Percentiles rank a stretch among this genome's conserved stretches.
Conservation (phyloP, 371 early-diverging fungal genomes). For the Dichotomocladium elegans region DNA sequence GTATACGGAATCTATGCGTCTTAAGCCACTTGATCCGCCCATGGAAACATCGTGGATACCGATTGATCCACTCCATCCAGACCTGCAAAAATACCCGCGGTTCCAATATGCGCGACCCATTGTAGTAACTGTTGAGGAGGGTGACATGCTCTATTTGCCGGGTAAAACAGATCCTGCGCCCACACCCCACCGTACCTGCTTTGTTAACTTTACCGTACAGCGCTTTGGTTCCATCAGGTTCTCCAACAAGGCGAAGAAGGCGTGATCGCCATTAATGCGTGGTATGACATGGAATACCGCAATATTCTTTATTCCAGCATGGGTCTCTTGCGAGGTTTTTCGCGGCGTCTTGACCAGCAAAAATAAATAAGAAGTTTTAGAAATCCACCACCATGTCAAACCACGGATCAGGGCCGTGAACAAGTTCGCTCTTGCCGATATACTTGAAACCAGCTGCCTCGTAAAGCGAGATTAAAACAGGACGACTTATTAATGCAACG, state of each 20-base stretch:
- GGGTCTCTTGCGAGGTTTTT: conserved; percentile 27
- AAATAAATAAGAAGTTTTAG: neutral
- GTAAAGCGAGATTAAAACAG: conserved; percentile 53
- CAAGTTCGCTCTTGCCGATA: conserved; percentile 54
- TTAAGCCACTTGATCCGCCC: conserved; percentile 36
- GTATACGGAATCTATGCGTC: conserved; percentile 32
- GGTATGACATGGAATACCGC: conserved; percentile 73
- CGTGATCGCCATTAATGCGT: conserved; percentile 80
- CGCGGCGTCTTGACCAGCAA: conserved; percentile 14
- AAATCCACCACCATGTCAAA: conserved; percentile 35
- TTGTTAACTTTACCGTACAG: conserved; percentile 5
- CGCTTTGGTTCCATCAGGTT: conserved; percentile 79
- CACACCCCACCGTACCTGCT: neutral
- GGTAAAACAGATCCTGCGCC: conserved; percentile 19
- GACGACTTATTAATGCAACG: conserved; percentile 57
- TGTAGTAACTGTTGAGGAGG: conserved; percentile 54
- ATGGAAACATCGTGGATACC: conserved; percentile 61
- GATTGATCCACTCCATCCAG: conserved; percentile 55
- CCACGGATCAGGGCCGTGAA: conserved; percentile 69
- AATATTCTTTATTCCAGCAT: conserved; percentile 33
- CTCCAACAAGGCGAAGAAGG: conserved; percentile 56
- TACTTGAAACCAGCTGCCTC: conserved; percentile 56
- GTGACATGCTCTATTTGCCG: conserved; percentile 78
- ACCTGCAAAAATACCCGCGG: conserved; percentile 45
- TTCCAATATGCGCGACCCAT: conserved; percentile 55